phyloP scores from a whole-genome alignment of 371 early-diverging fungal species.

The Mortierella sp. region DNA sequence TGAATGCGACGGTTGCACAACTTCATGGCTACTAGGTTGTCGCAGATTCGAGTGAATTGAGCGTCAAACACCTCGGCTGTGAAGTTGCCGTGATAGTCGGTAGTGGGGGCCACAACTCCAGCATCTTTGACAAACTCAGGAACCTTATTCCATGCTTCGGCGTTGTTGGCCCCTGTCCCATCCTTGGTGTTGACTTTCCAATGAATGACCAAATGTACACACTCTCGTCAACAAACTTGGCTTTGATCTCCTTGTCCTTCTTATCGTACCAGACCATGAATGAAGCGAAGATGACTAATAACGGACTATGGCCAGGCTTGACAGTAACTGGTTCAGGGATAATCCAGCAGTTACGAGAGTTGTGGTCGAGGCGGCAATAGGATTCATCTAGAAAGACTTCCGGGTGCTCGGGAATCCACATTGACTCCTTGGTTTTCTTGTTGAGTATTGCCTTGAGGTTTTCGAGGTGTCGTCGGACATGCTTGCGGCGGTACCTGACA shows the following conservation, averaged over 20 bases:
- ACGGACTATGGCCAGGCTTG: not conserved
- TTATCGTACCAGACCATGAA: constrained; percentile 18
- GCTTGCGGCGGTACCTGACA: too few species aligned
- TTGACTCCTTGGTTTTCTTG: too few species aligned
- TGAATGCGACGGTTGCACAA: not conserved
- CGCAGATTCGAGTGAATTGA: not conserved
- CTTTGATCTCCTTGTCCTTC: not conserved
- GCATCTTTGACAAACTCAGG: too few species aligned
- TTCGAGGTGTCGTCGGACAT: too few species aligned
- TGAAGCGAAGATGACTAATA: constrained; percentile 17
- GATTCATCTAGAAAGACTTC: constrained; percentile 9
- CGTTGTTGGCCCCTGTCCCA: too few species aligned
- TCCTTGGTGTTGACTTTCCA: constrained; percentile 10
- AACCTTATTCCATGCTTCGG: too few species aligned
- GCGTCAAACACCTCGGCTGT: not conserved
- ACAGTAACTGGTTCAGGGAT: not conserved
- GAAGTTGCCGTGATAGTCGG: not conserved
- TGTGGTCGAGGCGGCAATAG: not conserved
- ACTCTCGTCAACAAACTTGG: constrained; percentile 15
- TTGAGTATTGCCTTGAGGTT: too few species aligned
- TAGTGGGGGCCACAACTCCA: too few species aligned
- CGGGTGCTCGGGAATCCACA: not conserved
- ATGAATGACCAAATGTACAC: constrained; percentile 25
- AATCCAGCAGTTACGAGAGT: too few species aligned
- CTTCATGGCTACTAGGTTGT: not conserved